Base-by-base conservation (phyloP, 2,329 filamentous ascomycete genomes). In the Plectosphaerella plurivora region DNA sequence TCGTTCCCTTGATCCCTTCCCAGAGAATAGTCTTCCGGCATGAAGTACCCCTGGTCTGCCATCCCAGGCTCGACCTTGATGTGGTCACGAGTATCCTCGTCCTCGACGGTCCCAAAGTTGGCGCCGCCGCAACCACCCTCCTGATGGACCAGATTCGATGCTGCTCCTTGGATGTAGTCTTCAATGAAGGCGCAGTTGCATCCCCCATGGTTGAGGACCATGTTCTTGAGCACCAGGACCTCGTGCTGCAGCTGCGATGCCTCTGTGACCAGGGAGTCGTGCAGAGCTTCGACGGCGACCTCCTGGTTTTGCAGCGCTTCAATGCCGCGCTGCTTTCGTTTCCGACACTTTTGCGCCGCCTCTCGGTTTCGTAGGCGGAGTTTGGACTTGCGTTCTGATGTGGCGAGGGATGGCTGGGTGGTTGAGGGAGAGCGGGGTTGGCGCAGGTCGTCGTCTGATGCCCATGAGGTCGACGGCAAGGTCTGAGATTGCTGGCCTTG, bases 301-400 rank as follows among this genome's bases (percentile, higher is more conserved):
- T 57, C 55, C n/a, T 56, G 54, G 3, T 50, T 52, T 18, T 57
- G 55, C 41, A 57, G 50, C 45, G 52, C 51, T 7, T 49, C 45
- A 41, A 57, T 54, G 4, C 55, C 50, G 50, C 55, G 53, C 22
- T 57, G 55, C 47, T 57, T 57, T 28, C 55, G 55, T 11, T 54
- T 24, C 5, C 55, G 49, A 45, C 55, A 57, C 47, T 57, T 57
- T n/a, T 57, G 51, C 28, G 55, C 55, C 2, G 55, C 55, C 54
- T 57, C 54, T 15, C 55, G 47, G 20, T 57, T 57, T 6, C 55
- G 54, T 16, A 50, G 51, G 16, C 55, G 55, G 12, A 57, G 50
- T 14, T 52, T 52, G 6, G 50, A 47, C 41, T 54, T 56, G 41
- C 56, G 56, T 3, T 56, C 55, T 20, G 16, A 44, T 18, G 16